Evolutionary conservation across 2,329 filamentous ascomycete genomes (phyloP).

Genomic region (Pyrenochaeta sp.): DNA sequence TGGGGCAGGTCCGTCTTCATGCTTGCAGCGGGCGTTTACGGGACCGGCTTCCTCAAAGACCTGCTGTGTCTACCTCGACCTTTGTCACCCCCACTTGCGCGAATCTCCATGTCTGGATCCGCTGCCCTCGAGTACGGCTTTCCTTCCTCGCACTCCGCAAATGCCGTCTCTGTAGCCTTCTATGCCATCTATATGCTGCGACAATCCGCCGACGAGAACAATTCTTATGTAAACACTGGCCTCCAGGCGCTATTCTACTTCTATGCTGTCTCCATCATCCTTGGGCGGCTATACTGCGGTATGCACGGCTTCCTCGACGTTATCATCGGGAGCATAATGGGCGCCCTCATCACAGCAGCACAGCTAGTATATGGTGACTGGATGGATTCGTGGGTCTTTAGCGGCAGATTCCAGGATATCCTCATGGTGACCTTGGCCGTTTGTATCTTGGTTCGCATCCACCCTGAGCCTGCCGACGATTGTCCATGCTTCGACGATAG

Average conservation of each 20-base stretch:
- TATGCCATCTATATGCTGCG: slow-evolving; percentile 79
- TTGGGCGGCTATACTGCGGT: slow-evolving; percentile 93
- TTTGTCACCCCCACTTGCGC: slow-evolving; percentile 86
- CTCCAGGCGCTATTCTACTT: slow-evolving; percentile 79
- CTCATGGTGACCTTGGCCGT: slow-evolving; percentile 71
- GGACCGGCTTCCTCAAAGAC: slow-evolving; percentile 92
- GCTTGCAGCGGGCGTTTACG: slow-evolving; percentile 72
- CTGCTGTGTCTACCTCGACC: slow-evolving; percentile 91
- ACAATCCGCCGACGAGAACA: slow-evolving; percentile 69
- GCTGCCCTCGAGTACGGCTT: slow-evolving; percentile 97
- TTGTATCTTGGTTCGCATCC: slow-evolving; percentile 81
- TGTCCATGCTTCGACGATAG: slow-evolving; percentile 98
- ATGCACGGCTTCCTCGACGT: slow-evolving; percentile 99
- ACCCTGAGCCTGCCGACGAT: slow-evolving; percentile 95
- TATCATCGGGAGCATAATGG: slow-evolving; percentile 78
- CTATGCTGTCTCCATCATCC: slow-evolving; percentile 87
- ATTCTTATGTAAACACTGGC: slow-evolving; percentile 65
- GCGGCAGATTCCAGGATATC: slow-evolving; percentile 66
- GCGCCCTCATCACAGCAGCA: slow-evolving; percentile 68
- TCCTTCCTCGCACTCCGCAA: slow-evolving; percentile 95
- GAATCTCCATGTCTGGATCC: slow-evolving; percentile 97
- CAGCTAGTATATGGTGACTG: slow-evolving; percentile 64
- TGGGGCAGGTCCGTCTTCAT: slow-evolving; percentile 57
- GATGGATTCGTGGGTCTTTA: slow-evolving; percentile 74
- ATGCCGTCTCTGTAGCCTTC: slow-evolving; percentile 91